Percentiles rank a stretch among this genome's conserved stretches.
phyloP scores from a whole-genome alignment of 768 basidiomycete species.

The Boletus sp. region DNA sequence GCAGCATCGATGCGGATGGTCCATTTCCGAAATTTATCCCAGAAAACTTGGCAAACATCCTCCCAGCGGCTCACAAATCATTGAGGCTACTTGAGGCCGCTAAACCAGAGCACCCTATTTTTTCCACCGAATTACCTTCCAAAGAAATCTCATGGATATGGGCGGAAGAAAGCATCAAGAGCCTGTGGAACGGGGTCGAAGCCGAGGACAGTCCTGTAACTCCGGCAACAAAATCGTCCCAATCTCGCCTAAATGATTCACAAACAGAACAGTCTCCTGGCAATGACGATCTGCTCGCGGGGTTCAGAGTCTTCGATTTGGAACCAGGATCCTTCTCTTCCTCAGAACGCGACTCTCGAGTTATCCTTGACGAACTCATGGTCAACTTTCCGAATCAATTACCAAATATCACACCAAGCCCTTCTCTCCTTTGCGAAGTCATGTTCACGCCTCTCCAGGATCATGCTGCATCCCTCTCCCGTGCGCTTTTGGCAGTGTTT shows the following conservation, averaged over 20 bases:
- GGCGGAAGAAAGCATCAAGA: constrained; percentile 23
- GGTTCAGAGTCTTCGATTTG: constrained; percentile 60
- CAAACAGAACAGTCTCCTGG: not conserved
- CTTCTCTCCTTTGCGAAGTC: constrained; percentile 58
- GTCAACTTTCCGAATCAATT: constrained; percentile 54
- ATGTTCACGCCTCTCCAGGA: constrained; percentile 59
- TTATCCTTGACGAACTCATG: constrained; percentile 49
- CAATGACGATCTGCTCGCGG: constrained; percentile 37
- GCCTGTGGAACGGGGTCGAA: constrained; percentile 6
- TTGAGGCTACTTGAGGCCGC: constrained; percentile 63
- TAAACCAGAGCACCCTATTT: constrained; percentile 59
- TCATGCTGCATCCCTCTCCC: constrained; percentile 64
- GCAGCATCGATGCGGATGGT: constrained; percentile 38
- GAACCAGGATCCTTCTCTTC: constrained; percentile 53
- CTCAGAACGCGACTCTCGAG: constrained; percentile 17
- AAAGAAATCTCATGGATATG: constrained; percentile 52
- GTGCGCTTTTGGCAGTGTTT: constrained; percentile 64
- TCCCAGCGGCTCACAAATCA: constrained; percentile 69
- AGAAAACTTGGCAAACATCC: constrained; percentile 43
- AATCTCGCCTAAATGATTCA: not conserved
- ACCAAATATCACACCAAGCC: constrained; percentile 63
- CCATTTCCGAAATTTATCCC: constrained; percentile 68
- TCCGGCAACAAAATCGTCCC: not conserved
- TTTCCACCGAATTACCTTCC: constrained; percentile 34
- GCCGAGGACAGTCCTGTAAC: not conserved